Evolutionary conservation across 1,284 basidiomycete genomes (phyloP).

Genomic region (Xanthoconium separans): DNA sequence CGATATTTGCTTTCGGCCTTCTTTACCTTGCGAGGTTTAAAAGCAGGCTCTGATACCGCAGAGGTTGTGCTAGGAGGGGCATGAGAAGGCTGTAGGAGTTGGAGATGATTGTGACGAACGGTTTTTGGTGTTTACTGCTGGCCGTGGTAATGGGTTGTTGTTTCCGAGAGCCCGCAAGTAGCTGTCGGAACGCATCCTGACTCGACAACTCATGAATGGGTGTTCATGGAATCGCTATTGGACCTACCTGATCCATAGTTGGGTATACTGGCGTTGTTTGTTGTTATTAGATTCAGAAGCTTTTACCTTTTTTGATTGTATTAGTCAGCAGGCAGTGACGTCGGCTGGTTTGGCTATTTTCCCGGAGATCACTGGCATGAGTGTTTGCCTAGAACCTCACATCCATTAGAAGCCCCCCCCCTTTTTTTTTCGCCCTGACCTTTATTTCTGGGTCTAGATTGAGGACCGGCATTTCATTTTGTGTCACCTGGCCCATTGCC

Average conservation of each 20-base stretch:
- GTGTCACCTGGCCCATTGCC: slow-evolving; percentile 11
- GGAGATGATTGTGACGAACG: slow-evolving; percentile 17
- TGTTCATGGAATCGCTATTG: neutral
- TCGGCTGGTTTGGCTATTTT: neutral
- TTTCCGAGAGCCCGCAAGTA: slow-evolving; percentile 30
- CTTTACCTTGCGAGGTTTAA: slow-evolving; percentile 77
- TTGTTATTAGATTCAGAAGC: slow-evolving; percentile 27
- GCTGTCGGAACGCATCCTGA: slow-evolving; percentile 42
- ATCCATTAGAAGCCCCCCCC: no score
- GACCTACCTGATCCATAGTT: slow-evolving; percentile 30
- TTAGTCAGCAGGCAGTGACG: slow-evolving; percentile 16
- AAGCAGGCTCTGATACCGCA: slow-evolving; percentile 50
- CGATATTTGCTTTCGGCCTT: slow-evolving; percentile 59
- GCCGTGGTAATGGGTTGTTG: slow-evolving; percentile 4
- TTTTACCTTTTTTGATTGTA: slow-evolving; percentile 9
- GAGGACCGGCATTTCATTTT: neutral
- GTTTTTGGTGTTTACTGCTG: slow-evolving; percentile 16
- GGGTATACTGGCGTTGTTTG: slow-evolving; percentile 25
- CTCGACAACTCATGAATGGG: neutral
- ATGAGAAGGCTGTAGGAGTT: neutral
- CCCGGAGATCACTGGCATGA: no score
- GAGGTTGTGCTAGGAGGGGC: slow-evolving; percentile 30
- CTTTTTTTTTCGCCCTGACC: neutral
- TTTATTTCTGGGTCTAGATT: neutral
- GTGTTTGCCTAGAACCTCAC: no score